Percentiles rank a stretch among this genome's conserved stretches.
phyloP scores from a whole-genome alignment of 768 basidiomycete species.

The Trametes cubensis region DNA sequence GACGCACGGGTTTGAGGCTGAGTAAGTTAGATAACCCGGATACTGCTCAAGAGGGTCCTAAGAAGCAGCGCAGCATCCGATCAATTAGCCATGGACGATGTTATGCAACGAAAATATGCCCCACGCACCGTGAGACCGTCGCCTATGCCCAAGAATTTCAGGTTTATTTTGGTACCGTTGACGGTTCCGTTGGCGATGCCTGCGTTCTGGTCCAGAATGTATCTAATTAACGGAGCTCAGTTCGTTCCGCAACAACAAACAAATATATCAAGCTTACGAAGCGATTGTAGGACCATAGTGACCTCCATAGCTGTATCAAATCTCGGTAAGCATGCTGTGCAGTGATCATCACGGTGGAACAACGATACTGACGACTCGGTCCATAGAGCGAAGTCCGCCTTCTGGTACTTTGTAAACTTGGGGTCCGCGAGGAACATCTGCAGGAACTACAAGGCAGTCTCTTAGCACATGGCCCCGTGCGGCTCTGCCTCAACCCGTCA shows the following conservation, averaged over 20 bases:
- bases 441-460: conserved; percentile 42
- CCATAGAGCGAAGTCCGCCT: conserved; percentile 59
- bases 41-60: conserved; percentile 53
- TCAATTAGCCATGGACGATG: not conserved
- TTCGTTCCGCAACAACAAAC: not conserved
- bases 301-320: conserved; percentile 37
- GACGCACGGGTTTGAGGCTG: conserved; percentile 49
- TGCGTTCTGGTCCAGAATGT: conserved; percentile 62
- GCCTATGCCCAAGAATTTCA: conserved; percentile 62
- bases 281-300: conserved; percentile 45
- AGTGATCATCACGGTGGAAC: conserved; percentile 8
- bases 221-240: conserved; percentile 25
- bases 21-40: conserved; percentile 58
- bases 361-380: conserved; percentile 52
- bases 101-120: not conserved
- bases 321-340: conserved; percentile 19
- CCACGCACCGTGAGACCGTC: conserved; percentile 58
- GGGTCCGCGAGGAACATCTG: conserved; percentile 63
- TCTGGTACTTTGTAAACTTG: conserved; percentile 51
- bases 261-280: conserved; percentile 28
- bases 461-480: not conserved
- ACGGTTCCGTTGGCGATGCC: conserved; percentile 52
- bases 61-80: not conserved
- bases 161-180: conserved; percentile 52
- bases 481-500: not conserved